phyloP scores from a whole-genome alignment of 495 filamentous ascomycete species.

The Aspergillus ellipticus region DNA sequence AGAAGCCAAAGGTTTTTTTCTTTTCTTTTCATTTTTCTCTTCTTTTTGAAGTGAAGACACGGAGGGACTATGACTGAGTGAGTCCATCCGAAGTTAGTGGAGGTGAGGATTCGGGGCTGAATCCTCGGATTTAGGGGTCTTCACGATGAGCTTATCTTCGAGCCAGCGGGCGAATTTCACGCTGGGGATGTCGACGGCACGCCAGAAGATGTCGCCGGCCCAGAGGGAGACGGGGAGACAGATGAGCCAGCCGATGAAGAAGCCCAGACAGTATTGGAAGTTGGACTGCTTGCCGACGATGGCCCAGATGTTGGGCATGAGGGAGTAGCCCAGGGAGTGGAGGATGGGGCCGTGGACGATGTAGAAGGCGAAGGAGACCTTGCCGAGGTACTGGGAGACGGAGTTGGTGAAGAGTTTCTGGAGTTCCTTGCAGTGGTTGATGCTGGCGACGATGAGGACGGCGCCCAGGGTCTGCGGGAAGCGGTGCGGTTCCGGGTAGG shows the following conservation, averaged over 20 bases:
- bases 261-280: slow-evolving; percentile 48
- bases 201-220: slow-evolving; percentile 57
- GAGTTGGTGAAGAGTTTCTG: slow-evolving; percentile 52
- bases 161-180: slow-evolving; percentile 54
- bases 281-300: slow-evolving; percentile 52
- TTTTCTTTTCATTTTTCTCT: background rate
- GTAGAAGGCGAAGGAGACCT: slow-evolving; percentile 62
- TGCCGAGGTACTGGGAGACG: slow-evolving; percentile 59
- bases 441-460: slow-evolving; percentile 51
- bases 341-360: slow-evolving; percentile 61
- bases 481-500: slow-evolving; percentile 41
- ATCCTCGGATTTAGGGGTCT: slow-evolving; percentile 4
- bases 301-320: slow-evolving; percentile 52
- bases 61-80: too few species aligned
- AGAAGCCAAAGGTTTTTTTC: too few species aligned
- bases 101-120: background rate
- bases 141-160: slow-evolving; percentile 37
- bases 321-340: slow-evolving; percentile 41
- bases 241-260: slow-evolving; percentile 47
- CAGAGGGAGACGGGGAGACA: slow-evolving; percentile 52
- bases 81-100: too few species aligned
- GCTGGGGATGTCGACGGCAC: slow-evolving; percentile 54
- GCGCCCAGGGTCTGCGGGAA: slow-evolving; percentile 52
- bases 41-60: background rate
- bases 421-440: slow-evolving; percentile 51